These are phyloP conservation scores for Lactarius deliciosus DNA, from an alignment of 768 basidiomycete genomes.

Conservation along the genomic window DNA sequence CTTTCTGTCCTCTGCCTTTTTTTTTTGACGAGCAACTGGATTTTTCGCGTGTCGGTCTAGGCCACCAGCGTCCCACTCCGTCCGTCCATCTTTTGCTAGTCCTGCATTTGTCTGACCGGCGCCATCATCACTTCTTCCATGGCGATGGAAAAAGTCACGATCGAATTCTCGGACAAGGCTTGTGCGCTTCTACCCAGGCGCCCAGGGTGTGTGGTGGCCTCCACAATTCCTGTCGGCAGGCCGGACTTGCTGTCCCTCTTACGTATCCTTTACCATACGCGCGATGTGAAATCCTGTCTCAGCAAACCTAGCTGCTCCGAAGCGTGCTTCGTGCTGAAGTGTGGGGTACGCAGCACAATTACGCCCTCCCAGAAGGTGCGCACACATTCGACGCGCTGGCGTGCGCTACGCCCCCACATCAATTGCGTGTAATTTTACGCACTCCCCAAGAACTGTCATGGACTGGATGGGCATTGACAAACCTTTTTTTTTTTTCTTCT, in stretches of 20 bases:
- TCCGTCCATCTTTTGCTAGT: background rate
- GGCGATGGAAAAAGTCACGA: background rate
- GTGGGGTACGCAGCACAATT: constrained; percentile 25
- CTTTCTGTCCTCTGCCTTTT: constrained; percentile 3
- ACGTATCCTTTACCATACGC: constrained; percentile 18
- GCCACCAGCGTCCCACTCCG: constrained; percentile 1
- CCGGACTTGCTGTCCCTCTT: constrained; percentile 7
- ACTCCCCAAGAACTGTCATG: background rate
- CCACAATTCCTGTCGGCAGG: constrained; percentile 20
- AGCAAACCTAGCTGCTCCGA: constrained; percentile 1
- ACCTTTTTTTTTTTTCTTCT: background rate
- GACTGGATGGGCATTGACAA: background rate
- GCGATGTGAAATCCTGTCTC: constrained; percentile 14
- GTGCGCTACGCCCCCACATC: constrained; percentile 11
- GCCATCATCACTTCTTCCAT: constrained; percentile 3
- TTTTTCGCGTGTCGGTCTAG: background rate
- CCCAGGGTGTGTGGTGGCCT: constrained; percentile 4
- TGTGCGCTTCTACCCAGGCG: constrained; percentile 8
- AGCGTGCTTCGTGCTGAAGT: background rate
- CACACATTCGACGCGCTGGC: background rate
- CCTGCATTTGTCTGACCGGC: constrained; percentile 2
- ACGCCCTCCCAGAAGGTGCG: constrained; percentile 7
- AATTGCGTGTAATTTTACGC: constrained; percentile 24
- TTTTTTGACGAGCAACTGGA: background rate
- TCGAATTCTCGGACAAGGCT: background rate